Evolutionary conservation across 345 rosid genomes (phyloP).

Genomic region (Anacardium occidentale): DNA sequence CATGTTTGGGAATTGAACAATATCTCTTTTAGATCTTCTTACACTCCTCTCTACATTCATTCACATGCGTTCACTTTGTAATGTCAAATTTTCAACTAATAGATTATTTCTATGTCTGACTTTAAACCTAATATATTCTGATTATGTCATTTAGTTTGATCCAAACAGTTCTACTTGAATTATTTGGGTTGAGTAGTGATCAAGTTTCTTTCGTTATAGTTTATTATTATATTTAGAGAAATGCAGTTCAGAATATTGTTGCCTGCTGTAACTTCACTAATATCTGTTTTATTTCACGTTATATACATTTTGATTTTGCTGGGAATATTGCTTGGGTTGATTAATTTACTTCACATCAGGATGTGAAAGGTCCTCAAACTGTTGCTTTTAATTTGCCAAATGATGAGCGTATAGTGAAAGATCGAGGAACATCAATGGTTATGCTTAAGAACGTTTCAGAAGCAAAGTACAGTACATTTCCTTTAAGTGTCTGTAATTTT

Average conservation of each 20-base stretch:
- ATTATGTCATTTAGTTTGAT: conserved; percentile 3
- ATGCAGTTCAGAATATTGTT: neutral
- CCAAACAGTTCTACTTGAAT: neutral
- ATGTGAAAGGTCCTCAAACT: conserved; percentile 93
- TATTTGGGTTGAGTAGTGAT: neutral
- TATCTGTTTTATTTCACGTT: neutral
- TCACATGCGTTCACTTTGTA: neutral
- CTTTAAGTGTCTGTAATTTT: conserved; percentile 10
- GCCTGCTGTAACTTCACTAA: neutral
- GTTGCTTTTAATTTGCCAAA: conserved; percentile 96
- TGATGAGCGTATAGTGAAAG: conserved; percentile 86
- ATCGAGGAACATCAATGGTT: conserved; percentile 95
- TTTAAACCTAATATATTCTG: neutral
- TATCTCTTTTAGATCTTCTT: neutral
- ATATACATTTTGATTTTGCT: neutral
- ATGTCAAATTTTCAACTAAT: conserved; percentile 5
- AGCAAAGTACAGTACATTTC: conserved; percentile 59
- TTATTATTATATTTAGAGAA: neutral
- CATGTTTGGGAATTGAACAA: neutral
- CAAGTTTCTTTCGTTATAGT: neutral
- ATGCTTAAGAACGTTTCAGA: conserved; percentile 89
- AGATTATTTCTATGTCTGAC: neutral
- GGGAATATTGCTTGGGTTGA: conserved; percentile 13
- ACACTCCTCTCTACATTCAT: neutral
- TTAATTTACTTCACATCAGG: conserved; percentile 45